A percentile compares a stretch with the other conserved stretches of the same genome.
Evolutionary conservation across 1,139 yeast genomes (phyloP).

Genomic region (Geotrichum reessii): DNA sequence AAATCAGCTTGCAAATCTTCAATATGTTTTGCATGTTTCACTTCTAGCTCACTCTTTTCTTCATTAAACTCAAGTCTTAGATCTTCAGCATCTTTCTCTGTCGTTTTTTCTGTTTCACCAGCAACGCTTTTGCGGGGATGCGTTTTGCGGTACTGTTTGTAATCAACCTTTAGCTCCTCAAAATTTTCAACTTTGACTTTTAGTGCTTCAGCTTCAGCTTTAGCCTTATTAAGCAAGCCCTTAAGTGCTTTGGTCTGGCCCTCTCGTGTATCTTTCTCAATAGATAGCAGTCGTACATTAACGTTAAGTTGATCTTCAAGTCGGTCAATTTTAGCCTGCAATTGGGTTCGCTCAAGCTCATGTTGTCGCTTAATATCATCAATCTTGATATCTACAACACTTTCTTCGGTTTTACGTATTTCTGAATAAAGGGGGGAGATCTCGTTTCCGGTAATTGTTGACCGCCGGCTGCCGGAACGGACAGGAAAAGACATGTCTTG

Average conservation of each 20-base stretch:
- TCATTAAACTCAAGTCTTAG: constrained; percentile 2
- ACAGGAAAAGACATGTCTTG: not conserved
- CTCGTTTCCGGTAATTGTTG: not conserved
- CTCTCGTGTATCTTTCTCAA: constrained; percentile 13
- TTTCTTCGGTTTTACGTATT: constrained; percentile 1
- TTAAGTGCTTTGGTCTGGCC: constrained; percentile 13
- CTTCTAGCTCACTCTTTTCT: constrained; percentile 10
- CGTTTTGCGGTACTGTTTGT: not conserved
- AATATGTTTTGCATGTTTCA: constrained; percentile 5
- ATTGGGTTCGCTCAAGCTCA: not conserved
- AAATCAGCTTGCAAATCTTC: constrained; percentile 4
- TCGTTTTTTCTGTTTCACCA: not conserved
- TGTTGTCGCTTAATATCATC: constrained; percentile 3
- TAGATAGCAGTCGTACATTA: constrained; percentile 6
- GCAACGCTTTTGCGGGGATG: constrained; percentile 1
- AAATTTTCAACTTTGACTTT: not conserved
- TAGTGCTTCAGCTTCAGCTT: constrained; percentile 9
- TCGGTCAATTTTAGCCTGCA: not conserved
- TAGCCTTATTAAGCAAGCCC: constrained; percentile 9
- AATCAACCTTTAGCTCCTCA: constrained; percentile 4
- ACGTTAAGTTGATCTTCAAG: constrained; percentile 8
- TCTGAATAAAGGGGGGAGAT: not conserved
- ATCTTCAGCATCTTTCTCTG: not conserved
- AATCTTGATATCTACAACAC: not conserved
- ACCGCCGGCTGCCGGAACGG: constrained; percentile 1